Conservation (phyloP, 345 rosid species). For the Hirschfeldia incana region DNA sequence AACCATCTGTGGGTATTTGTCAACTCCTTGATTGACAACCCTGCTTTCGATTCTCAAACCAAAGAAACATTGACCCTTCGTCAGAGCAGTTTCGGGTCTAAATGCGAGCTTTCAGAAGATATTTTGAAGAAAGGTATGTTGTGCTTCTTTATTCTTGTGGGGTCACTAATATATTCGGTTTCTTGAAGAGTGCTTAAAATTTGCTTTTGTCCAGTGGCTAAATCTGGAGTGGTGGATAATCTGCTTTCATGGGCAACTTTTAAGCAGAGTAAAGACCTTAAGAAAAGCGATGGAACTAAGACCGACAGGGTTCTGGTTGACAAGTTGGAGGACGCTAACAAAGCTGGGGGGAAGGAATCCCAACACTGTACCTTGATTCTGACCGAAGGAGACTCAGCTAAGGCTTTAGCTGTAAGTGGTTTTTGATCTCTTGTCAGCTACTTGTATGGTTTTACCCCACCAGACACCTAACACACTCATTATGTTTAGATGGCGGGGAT, state of each 20-base stretch:
- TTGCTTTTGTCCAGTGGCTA: conserved; percentile 53
- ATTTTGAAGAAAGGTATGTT: conserved; percentile 79
- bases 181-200: not conserved
- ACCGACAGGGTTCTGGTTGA: conserved; percentile 58
- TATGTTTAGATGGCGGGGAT: conserved; percentile 71
- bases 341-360: conserved; percentile 86
- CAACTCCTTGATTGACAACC: conserved; percentile 93
- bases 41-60: conserved; percentile 99
- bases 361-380: conserved; percentile 78
- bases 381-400: conserved; percentile 99
- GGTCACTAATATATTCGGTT: not conserved
- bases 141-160: conserved; percentile 11
- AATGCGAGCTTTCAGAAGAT: conserved; percentile 84
- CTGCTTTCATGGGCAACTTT: conserved; percentile 91
- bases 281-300: conserved; percentile 90
- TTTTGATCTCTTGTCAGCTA: not conserved
- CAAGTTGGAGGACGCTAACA: conserved; percentile 90
- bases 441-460: not conserved
- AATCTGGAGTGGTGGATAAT: conserved; percentile 76
- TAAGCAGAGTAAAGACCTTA: conserved; percentile 83
- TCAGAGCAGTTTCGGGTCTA: conserved; percentile 92
- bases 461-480: conserved; percentile 18
- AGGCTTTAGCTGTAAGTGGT: conserved; percentile 83
- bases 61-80: conserved; percentile 97
- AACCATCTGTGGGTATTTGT: conserved; percentile 95